Conservation (phyloP, 177 flowering plant species). For the Vitis hybrid region DNA sequence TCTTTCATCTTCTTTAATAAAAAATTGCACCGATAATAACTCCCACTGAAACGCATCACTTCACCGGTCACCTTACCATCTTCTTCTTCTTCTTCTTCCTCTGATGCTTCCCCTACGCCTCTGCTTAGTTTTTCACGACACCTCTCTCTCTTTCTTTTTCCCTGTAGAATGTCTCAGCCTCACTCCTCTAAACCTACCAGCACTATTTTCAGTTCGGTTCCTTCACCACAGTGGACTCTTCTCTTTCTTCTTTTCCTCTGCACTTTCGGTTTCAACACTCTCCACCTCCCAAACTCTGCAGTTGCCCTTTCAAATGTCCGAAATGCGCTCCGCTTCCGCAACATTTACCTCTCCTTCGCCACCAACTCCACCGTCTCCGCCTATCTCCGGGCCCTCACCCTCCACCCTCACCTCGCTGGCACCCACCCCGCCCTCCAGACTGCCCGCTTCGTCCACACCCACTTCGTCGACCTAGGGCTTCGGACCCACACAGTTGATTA, state of each 20-base stretch:
- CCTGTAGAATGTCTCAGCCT: no score
- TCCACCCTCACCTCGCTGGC: conserved; percentile 86
- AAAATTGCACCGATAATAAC: no score
- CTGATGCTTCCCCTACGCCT: no score
- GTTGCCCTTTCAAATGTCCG: conserved; percentile 8
- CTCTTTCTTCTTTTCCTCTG: conserved; percentile 28
- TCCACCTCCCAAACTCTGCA: conserved; percentile 26
- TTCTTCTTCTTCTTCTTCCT: conserved; percentile 5
- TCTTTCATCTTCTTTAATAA: no score
- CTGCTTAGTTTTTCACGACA: no score
- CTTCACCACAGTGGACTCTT: neutral
- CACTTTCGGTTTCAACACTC: conserved; percentile 37
- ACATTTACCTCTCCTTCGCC: conserved; percentile 54
- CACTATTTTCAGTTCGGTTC: no score
- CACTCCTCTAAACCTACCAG: no score
- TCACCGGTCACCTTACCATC: conserved; percentile 14
- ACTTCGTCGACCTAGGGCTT: conserved; percentile 43
- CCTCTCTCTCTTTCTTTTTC: no score
- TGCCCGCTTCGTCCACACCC: conserved; percentile 41
- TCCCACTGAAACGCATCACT: neutral
- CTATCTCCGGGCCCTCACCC: conserved; percentile 76
- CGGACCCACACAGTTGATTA: conserved; percentile 40
- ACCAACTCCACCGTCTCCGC: conserved; percentile 61
- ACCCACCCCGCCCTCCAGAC: conserved; percentile 43
- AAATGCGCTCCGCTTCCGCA: conserved; percentile 29